phyloP scores from a whole-genome alignment of 345 rosid species.

The Hirschfeldia incana region DNA sequence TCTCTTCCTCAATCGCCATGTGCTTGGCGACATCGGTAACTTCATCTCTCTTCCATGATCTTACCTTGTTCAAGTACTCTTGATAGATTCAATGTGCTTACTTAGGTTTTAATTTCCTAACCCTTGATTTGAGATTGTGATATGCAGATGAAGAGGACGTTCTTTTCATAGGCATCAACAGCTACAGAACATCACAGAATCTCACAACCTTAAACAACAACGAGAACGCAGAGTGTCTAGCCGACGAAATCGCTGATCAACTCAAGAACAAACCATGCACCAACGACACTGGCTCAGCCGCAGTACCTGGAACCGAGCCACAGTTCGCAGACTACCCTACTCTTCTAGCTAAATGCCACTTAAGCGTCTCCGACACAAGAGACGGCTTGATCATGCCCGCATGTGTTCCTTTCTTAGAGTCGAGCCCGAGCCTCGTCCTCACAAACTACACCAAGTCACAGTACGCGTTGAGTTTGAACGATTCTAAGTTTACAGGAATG shows the following conservation, averaged over 20 bases:
- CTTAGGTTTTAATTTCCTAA: background rate
- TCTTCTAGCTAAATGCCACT: slow-evolving; percentile 61
- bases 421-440: slow-evolving; percentile 54
- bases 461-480: slow-evolving; percentile 60
- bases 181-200: slow-evolving; percentile 61
- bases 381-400: slow-evolving; percentile 79
- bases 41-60: background rate
- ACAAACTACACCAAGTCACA: slow-evolving; percentile 71
- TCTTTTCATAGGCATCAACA: slow-evolving; percentile 70
- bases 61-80: slow-evolving; percentile 1
- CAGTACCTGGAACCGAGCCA: slow-evolving; percentile 84
- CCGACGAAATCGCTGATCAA: slow-evolving; percentile 70
- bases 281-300: slow-evolving; percentile 72
- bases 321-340: slow-evolving; percentile 58
- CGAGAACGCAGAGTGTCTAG: slow-evolving; percentile 82
- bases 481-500: slow-evolving; percentile 60
- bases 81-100: background rate
- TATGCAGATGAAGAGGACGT: slow-evolving; percentile 65
- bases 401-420: slow-evolving; percentile 71
- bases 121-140: background rate
- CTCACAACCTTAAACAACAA: slow-evolving; percentile 57
- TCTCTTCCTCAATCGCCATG: slow-evolving; percentile 42
- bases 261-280: slow-evolving; percentile 83
- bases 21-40: slow-evolving; percentile 45
- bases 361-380: slow-evolving; percentile 73